These are phyloP conservation scores for Aphanoascus verrucosus DNA, from an alignment of 2,329 filamentous ascomycete genomes.

Conservation along the genomic window DNA sequence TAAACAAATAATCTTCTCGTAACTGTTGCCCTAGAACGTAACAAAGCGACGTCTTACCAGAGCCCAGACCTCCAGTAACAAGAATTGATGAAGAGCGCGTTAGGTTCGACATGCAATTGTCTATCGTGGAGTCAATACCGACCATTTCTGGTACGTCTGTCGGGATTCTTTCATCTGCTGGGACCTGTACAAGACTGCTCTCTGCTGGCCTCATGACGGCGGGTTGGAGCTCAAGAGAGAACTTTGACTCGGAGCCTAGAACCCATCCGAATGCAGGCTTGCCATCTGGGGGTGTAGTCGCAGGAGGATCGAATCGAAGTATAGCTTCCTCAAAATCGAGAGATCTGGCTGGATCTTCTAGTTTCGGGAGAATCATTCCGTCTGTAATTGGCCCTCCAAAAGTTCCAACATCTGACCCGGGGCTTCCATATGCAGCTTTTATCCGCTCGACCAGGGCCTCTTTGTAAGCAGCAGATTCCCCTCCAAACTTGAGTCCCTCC, in stretches of 20 bases:
- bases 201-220: constrained; percentile 57
- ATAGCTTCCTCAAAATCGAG: constrained; percentile 74
- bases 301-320: constrained; percentile 60
- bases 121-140: constrained; percentile 68
- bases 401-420: constrained; percentile 49
- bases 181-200: constrained; percentile 27
- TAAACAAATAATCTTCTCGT: constrained; percentile 61
- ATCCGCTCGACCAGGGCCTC: constrained; percentile 64
- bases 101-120: constrained; percentile 63
- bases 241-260: constrained; percentile 62
- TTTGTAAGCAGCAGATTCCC: constrained; percentile 70
- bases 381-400: constrained; percentile 81
- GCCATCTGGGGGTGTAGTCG: constrained; percentile 27
- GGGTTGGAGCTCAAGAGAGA: constrained; percentile 63
- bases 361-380: constrained; percentile 63
- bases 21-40: constrained; percentile 65
- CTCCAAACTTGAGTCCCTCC: constrained; percentile 71
- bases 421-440: constrained; percentile 56
- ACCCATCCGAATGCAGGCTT: constrained; percentile 51
- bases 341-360: constrained; percentile 43
- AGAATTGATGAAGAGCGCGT: constrained; percentile 81
- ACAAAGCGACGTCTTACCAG: constrained; percentile 76
- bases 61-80: constrained; percentile 76
- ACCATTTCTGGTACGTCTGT: constrained; percentile 54
- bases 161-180: constrained; percentile 48